A percentile compares a stretch with the other conserved stretches of the same genome.
These are phyloP conservation scores for Russula compacta DNA, from an alignment of 768 basidiomycete genomes.

Conservation along the genomic window DNA sequence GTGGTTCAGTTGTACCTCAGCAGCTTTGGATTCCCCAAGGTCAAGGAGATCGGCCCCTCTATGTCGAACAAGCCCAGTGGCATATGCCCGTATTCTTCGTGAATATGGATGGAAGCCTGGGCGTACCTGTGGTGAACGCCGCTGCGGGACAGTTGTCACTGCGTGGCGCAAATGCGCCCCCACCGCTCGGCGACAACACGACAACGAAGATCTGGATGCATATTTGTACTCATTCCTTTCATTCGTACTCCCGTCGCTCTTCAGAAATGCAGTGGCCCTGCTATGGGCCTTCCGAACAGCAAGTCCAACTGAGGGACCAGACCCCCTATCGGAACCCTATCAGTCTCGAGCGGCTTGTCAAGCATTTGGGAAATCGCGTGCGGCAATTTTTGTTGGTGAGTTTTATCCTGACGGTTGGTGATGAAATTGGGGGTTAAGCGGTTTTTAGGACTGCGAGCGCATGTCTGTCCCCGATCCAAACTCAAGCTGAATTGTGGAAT, in stretches of 20 bases:
- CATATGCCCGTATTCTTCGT: constrained; percentile 13
- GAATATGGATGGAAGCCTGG: not conserved
- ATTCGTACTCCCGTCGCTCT: not conserved
- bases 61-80: constrained; percentile 2
- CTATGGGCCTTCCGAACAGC: constrained; percentile 3
- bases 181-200: not conserved
- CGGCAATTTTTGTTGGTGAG: constrained; percentile 2
- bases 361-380: constrained; percentile 9
- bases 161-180: not conserved
- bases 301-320: constrained; percentile 9
- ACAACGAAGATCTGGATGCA: constrained; percentile 7
- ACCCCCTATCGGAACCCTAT: not conserved
- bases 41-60: constrained; percentile 6
- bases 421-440: not conserved
- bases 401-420: not conserved
- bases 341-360: constrained; percentile 4
- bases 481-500: not conserved
- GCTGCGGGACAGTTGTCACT: constrained; percentile 3
- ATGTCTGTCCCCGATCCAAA: not conserved
- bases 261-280: constrained; percentile 11
- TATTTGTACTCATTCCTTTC: not conserved
- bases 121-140: constrained; percentile 4
- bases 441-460: constrained; percentile 4
- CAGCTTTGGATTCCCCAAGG: constrained; percentile 8
- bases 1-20: constrained; percentile 15